These are phyloP conservation scores for Copromyces sp. DNA, from an alignment of 495 filamentous ascomycete species.

Conservation along the genomic window DNA sequence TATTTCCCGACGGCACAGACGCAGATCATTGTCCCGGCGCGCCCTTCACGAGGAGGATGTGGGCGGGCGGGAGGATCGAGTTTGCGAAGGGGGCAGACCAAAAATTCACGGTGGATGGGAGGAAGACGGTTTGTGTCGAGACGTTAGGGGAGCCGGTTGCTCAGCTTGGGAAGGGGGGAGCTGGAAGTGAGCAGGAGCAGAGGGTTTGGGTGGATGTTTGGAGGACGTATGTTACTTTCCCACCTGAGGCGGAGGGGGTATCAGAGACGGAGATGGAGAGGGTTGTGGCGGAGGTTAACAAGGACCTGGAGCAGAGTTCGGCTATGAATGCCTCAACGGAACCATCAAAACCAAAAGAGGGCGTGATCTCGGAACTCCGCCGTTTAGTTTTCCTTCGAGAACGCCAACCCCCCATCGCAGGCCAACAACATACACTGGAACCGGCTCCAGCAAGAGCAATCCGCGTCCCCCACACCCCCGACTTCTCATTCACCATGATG, in stretches of 20 bases:
- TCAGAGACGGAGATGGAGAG: neutral
- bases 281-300: neutral
- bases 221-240: slow-evolving; percentile 20
- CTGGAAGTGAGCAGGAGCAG: slow-evolving; percentile 12
- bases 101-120: slow-evolving; percentile 35
- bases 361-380: neutral
- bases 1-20: slow-evolving; percentile 66
- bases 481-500: slow-evolving; percentile 49
- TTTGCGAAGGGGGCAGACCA: slow-evolving; percentile 13
- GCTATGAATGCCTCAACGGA: too few species aligned
- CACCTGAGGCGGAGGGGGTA: neutral
- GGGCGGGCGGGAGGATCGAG: slow-evolving; percentile 57
- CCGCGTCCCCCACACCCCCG: slow-evolving; percentile 26
- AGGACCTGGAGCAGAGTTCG: neutral
- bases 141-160: slow-evolving; percentile 45
- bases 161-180: slow-evolving; percentile 9
- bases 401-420: neutral
- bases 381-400: neutral
- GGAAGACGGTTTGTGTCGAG: slow-evolving; percentile 51
- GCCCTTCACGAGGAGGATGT: slow-evolving; percentile 63
- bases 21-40: slow-evolving; percentile 52
- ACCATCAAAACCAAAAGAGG: neutral
- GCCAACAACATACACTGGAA: neutral
- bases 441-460: neutral
- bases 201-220: slow-evolving; percentile 35